Evolutionary conservation across 148 eudicot genomes (phyloP), one percentile per base, ranked within the genome.

Genomic region (Dianthus caryophyllus): DNA sequence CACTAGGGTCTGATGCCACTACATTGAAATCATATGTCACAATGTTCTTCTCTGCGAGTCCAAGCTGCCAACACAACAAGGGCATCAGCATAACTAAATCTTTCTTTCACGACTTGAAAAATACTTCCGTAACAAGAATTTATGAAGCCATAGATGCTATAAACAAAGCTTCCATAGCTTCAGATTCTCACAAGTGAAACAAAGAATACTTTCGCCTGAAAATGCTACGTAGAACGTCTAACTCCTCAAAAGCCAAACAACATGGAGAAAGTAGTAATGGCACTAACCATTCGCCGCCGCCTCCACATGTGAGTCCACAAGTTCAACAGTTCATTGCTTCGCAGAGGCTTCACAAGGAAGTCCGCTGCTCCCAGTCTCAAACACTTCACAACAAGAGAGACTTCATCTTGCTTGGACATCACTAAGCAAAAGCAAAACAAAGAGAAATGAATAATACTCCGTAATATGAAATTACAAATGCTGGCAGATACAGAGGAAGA

Each of bases 271-370:
- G 6, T 17, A n/a, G 66, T 44, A 61, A 22, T 43, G 61, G 66
- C 64, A 75, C 71, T 46, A 81, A 87, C 98, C 95, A 87, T 87
- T 69, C 82, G 80, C 75, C 99, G 65, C 68, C 99, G 77, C 71
- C 97, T 82, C 99, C 99, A 94, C 99, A 94, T 94, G 80, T 94
- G 99, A 57, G 99, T 94, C 99, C 99, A 94, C 79, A 94, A 78
- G 72, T 94, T 94, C 75, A 94, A 74, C 26, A 94, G 77, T 75
- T 94, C 99, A 73, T 94, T 94, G 15, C 96, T 90, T 61, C 99
- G 90, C 73, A 94, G 79, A 18, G 99, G 99, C 83, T 94, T 94
- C 71, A 94, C 97, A 58, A 94, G 97, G 78, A 84, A 94, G 84
- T 94, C 97, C 57, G 97, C 97, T 68, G 99, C 99, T 68, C 99